A percentile compares a stretch with the other conserved stretches of the same genome.
Evolutionary conservation across 2,329 filamentous ascomycete genomes (phyloP).

Genomic region (Emericellopsis atlantica): DNA sequence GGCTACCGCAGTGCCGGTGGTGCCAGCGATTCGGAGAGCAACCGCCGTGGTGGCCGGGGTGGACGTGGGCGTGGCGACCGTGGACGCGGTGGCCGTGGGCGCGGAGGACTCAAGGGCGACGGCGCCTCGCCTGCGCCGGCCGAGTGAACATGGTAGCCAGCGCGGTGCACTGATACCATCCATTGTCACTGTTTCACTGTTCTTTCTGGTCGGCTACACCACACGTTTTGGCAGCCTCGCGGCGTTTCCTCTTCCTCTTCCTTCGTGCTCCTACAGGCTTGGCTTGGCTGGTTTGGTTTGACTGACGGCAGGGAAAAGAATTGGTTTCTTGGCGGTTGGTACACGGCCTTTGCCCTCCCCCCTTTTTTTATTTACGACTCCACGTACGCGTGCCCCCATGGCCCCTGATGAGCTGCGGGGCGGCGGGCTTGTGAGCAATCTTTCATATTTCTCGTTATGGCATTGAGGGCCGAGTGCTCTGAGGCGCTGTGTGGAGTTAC

Average conservation of each 20-base stretch:
- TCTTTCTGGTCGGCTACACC: not conserved
- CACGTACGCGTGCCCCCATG: constrained; percentile 13
- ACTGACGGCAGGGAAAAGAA: not conserved
- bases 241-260: constrained; percentile 2
- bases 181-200: not conserved
- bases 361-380: constrained; percentile 6
- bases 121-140: constrained; percentile 37
- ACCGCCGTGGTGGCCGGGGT: constrained; percentile 41
- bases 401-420: constrained; percentile 22
- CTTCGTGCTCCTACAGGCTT: not conserved
- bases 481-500: constrained; percentile 18
- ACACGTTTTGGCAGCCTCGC: constrained; percentile 1
- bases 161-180: not conserved
- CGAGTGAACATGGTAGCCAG: constrained; percentile 9
- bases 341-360: not conserved
- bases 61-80: constrained; percentile 44
- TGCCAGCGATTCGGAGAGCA: constrained; percentile 55
- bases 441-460: constrained; percentile 6
- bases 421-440: constrained; percentile 5
- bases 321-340: not conserved
- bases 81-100: constrained; percentile 41
- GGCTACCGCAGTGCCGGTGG: constrained; percentile 78
- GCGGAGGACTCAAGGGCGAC: constrained; percentile 47
- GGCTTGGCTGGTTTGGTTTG: not conserved
- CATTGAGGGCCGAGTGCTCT: constrained; percentile 16